Conservation (phyloP, 78 protist genomes). For the Emiliania huxleyi region DNA sequence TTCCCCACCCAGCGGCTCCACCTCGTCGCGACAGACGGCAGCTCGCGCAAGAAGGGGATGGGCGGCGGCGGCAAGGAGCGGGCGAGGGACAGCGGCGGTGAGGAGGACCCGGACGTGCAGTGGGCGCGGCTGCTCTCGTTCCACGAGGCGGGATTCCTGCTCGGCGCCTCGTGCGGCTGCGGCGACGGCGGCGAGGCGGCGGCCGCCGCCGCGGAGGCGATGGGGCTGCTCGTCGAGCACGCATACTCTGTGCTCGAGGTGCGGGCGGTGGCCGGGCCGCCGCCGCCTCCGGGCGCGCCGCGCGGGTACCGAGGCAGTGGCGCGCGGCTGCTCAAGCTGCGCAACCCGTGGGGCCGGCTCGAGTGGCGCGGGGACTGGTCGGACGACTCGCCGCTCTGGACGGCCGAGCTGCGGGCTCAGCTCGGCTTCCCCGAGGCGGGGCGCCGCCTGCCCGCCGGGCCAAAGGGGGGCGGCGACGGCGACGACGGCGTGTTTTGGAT, state of each 20-base stretch:
- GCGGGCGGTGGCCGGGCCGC: neutral
- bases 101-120: neutral
- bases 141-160: neutral
- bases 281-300: too few relatives aligned
- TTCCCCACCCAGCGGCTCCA: neutral
- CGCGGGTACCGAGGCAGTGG: neutral
- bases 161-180: neutral
- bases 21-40: neutral
- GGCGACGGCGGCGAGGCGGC: neutral
- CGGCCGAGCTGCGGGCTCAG: neutral
- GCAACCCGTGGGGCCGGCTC: slow-evolving; percentile 70
- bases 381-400: slow-evolving; percentile 53
- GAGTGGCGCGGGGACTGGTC: slow-evolving; percentile 71
- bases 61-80: neutral
- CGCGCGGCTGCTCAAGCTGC: slow-evolving; percentile 11
- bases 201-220: neutral
- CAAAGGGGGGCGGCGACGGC: too few relatives aligned
- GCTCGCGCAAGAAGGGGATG: neutral
- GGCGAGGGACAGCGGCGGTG: neutral
- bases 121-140: slow-evolving; percentile 33
- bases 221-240: slow-evolving; percentile 6
- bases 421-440: neutral
- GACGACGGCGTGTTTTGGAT: slow-evolving; percentile 61
- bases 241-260: slow-evolving; percentile 24
- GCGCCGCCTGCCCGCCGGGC: neutral